A percentile compares a stretch with the other conserved stretches of the same genome.
These are phyloP conservation scores for Babesia divergens DNA, from an alignment of 169 alveolate genomes.

Conservation along the genomic window DNA sequence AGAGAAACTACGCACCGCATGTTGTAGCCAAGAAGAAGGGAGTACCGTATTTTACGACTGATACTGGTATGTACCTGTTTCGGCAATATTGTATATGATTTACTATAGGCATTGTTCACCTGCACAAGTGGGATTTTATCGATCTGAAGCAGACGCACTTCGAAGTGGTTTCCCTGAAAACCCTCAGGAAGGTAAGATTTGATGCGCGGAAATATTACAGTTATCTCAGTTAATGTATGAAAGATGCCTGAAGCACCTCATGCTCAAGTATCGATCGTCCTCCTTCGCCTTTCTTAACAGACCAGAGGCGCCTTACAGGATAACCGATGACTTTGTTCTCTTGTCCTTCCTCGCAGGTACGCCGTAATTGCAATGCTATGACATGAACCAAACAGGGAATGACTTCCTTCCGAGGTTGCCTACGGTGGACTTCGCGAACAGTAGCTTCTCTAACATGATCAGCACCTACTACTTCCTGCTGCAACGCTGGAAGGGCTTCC, in stretches of 20 bases:
- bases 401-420: conserved; percentile 65
- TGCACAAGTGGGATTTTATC: conserved; percentile 57
- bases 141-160: conserved; percentile 33
- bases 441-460: conserved; percentile 46
- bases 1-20: conserved; percentile 55
- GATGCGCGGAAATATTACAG: background rate
- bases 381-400: conserved; percentile 24
- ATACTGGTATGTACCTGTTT: conserved; percentile 33
- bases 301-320: conserved; percentile 26
- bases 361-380: background rate
- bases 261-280: conserved; percentile 1
- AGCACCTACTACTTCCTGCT: conserved; percentile 41
- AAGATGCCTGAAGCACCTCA: conserved; percentile 18
- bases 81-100: background rate
- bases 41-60: conserved; percentile 46
- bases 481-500: conserved; percentile 46
- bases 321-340: conserved; percentile 57
- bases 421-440: conserved; percentile 48
- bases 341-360: conserved; percentile 62
- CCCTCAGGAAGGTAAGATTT: conserved; percentile 25
- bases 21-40: conserved; percentile 47
- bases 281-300: conserved; percentile 7
- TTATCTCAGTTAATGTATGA: conserved; percentile 21
- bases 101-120: conserved; percentile 43
- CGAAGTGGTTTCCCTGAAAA: conserved; percentile 47